Evolutionary conservation across 148 eudicot genomes (phyloP), one percentile per base, ranked within the genome.

Genomic region (Rhododendron henanense): DNA sequence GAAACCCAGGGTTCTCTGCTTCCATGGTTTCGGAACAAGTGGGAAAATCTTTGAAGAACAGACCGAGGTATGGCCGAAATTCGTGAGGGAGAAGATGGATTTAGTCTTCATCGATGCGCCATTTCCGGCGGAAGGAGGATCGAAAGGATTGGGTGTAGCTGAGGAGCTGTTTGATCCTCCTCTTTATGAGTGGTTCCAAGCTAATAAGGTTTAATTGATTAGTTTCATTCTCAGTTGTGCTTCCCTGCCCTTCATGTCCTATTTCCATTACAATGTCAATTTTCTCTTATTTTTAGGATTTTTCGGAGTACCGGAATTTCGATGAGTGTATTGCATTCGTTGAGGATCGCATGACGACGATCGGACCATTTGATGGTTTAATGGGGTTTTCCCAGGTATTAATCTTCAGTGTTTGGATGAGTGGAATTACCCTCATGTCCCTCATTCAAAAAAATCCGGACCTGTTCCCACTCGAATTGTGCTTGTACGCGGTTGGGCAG

Each of bases 301-400:
- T 16, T 21, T 11, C 78, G 1, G 84, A 73, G 41, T 79, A 79
- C 50, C 7, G n/a, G 41, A 79, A 78, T 50, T 86, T 88, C 63
- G 75, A 88, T 15, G 83, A 86, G 76, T 55, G 86, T 69, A 23
- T 86, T 41, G 81, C 84, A 9, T 88, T 79, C 81, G 37, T 86
- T 4, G 90, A 88, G 33, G 90, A 88, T 65, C 77, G 57, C 81
- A 86, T 86, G 88, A 28, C 6, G 23, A 84, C 15, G 76, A 25
- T 11, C 75, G 86, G 84, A 55, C 90, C 90, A 15, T 86, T 86
- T 80, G 90, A 88, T 75, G 90, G 90, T 48, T 39, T 88, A 28
- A 41, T 86, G 18, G 90, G 90, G 6, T 80, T 86, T 75, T 86
- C 90, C 45, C 84, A 86, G 88, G 88, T 85, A 48, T 18, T 19